Conservation (phyloP, 2,329 filamentous ascomycete genomes). For the Colletotrichum sp. region DNA sequence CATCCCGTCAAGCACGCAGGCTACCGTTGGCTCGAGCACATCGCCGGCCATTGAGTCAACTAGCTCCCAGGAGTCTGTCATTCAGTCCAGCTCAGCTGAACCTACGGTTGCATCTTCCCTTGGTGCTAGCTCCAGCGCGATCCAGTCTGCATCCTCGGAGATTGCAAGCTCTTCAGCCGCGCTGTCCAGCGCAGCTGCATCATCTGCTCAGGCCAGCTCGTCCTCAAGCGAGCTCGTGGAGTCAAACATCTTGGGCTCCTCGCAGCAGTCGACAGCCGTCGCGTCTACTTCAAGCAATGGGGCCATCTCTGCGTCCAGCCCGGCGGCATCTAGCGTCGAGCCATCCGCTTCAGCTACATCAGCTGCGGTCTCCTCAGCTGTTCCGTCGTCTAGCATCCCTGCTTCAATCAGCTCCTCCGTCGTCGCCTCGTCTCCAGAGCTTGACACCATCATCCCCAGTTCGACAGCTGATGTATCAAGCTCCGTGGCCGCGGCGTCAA, state of each 20-base stretch:
- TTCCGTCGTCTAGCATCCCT: neutral
- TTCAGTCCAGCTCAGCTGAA: neutral
- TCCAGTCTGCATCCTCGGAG: neutral
- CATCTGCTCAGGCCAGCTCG: neutral
- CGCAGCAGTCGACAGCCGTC: neutral
- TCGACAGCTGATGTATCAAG: neutral
- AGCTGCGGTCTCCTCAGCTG: neutral
- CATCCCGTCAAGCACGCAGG: neutral
- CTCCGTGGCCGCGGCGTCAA: neutral
- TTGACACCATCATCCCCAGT: neutral
- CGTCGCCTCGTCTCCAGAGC: neutral
- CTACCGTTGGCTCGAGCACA: fast-evolving
- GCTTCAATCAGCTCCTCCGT: neutral
- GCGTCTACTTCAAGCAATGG: neutral
- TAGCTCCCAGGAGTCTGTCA: neutral
- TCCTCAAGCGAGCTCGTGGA: neutral
- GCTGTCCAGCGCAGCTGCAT: neutral
- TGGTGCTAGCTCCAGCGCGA: neutral
- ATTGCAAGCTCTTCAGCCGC: neutral
- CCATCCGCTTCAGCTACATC: neutral
- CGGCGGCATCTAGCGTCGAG: neutral
- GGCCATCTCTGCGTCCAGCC: neutral
- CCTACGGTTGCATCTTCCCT: neutral
- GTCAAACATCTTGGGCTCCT: neutral
- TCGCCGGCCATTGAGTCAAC: neutral